These are phyloP conservation scores for Zymoseptoria crescenta DNA, from an alignment of 2,329 filamentous ascomycete species.

Conservation along the genomic window DNA sequence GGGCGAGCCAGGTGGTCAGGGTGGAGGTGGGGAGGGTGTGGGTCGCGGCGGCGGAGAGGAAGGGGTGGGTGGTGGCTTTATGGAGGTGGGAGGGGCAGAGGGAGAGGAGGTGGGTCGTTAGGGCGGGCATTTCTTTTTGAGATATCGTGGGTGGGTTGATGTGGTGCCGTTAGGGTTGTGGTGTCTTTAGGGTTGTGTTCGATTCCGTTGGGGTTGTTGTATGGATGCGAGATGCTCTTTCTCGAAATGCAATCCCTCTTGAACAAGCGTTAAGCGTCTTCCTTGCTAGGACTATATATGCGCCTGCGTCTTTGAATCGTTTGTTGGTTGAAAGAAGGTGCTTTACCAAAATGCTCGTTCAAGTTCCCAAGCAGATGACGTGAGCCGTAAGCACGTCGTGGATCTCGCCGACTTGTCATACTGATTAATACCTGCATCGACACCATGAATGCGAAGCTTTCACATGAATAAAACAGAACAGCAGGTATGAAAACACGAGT, in stretches of 20 bases:
- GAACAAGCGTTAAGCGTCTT: neutral
- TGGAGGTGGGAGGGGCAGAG: constrained; percentile 42
- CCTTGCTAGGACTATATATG: too few species aligned
- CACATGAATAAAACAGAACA: neutral
- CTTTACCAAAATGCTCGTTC: neutral
- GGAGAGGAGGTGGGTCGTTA: constrained; percentile 52
- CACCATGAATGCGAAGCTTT: neutral
- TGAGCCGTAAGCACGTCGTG: too few species aligned
- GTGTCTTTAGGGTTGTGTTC: too few species aligned
- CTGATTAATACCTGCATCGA: neutral
- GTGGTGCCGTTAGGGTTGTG: too few species aligned
- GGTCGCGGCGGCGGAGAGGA: constrained; percentile 56
- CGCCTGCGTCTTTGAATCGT: too few species aligned
- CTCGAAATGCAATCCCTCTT: neutral
- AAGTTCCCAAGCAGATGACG: neutral
- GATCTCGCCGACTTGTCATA: neutral
- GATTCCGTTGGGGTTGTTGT: neutral
- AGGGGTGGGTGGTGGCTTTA: constrained; percentile 57
- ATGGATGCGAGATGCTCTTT: neutral
- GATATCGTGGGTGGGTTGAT: neutral
- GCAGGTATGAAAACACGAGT: too few species aligned
- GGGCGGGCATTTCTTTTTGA: constrained; percentile 32
- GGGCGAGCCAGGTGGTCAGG: constrained; percentile 60
- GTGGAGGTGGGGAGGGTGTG: constrained; percentile 51
- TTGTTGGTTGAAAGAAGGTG: too few species aligned